Evolutionary conservation across 495 filamentous ascomycete species (phyloP), one percentile per base, ranked within the genome.

Genomic region (Neurospora sp.): DNA sequence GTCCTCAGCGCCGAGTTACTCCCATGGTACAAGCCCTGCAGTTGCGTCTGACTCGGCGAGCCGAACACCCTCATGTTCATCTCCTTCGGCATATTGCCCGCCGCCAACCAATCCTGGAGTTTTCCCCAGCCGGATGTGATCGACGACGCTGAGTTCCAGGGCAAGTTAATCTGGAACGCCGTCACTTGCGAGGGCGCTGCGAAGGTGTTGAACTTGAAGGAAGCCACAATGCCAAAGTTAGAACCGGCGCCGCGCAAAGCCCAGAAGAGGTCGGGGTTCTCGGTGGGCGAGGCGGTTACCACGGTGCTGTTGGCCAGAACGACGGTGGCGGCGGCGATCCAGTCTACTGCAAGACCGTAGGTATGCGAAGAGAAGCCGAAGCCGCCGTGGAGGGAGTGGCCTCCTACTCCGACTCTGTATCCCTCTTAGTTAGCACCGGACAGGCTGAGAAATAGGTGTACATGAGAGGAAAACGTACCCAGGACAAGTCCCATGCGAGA

Each of bases 311-410:
- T 84, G 73, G 84, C 84, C 3, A 85, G 77, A 7, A 84, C 80
- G 22, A 86, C 80, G 18, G 80, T 83, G 53, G 81, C 78, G 35
- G 81, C 81, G 18, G 78, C 73, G 14, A 85, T 81, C 80, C 80
- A 83, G 75, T 86, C 84, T n/a, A 84, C 69, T 3, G 83, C 82
- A 9, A 85, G 72, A 16, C 84, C 84, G 69, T 82, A 74, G 4
- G 82, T 81, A 69, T 85, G 83, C 2, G 83, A 84, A 76, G 82
- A 83, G 77, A 85, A 79, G 39, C 84, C 83, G 68, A 81, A 84
- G 1, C 83, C 84, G 10, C 84, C 83, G 73, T 86, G 84, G 1
- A 86, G 79, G 37, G 80, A 76, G 69, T 85, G 84, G 0, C 84
- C 84, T 22, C 75, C 79, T 22, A 85, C 80, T 9, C 83, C 83